Evolutionary conservation across 495 filamentous ascomycete genomes (phyloP), one percentile per base, ranked within the genome.

Genomic region (Friedmanniomyces endolithicus): DNA sequence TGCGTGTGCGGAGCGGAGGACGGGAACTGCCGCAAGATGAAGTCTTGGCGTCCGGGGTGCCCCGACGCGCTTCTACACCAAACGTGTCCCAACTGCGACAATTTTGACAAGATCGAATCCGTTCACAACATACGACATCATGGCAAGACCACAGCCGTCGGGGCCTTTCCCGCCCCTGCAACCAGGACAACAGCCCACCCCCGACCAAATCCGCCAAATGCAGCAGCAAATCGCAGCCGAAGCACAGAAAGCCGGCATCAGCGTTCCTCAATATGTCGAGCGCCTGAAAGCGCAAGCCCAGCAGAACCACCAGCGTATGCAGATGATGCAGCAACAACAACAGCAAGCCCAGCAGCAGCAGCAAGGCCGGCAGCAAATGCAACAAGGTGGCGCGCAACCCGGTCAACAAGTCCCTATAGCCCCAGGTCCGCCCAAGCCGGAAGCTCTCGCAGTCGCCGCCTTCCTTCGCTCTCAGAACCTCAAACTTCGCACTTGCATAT

Each of bases 401-500:
- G 61, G 69, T 56, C 71, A 73, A 63, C 78, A 80, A 63, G 68
- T 71, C 52, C 78, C 79, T 46, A 83, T 83, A 49, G 68, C 72
- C 8, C 86, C 87, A 0, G 84, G 84, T 3, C 87, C 89, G 6
- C 84, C 87, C 16, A 86, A 90, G 56, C 90, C 92, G 34, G 83
- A 88, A 63, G 90, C 89, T 4, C 64, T 96, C 20, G 88, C 89
- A 17, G 79, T 99, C 23, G 94, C 94, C 60, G 84, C 88, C 63
- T 99, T 90, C 73, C 73, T 99, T 50, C 79, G 82, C 58, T 71
- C 78, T 49, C 90, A 96, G 71, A 76, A 87, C 60, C 73, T 99
- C 59, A 99, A 99, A 78, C 74, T 80, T 41, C 77, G 94, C 59
- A 95, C 92, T 25, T 88, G 85, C 71, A 94, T 99, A 55, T 75